Evolutionary conservation across 1,284 basidiomycete genomes (phyloP), one percentile per base, ranked within the genome.

Genomic region (Fomitopsis betulina): DNA sequence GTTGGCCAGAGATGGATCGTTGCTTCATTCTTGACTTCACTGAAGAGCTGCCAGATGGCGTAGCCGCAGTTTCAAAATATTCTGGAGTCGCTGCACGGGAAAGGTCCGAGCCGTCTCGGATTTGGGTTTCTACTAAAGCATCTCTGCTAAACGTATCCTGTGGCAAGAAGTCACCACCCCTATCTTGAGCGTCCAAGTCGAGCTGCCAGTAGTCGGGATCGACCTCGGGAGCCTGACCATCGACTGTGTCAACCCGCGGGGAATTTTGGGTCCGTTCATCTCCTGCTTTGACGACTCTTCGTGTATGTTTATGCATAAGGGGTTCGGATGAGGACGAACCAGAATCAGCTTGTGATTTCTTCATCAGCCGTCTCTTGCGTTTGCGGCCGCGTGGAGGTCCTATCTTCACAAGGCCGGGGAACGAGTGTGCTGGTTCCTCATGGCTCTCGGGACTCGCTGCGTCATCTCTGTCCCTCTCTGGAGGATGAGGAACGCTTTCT

Each of bases 111-210:
- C 55, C 50, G 13, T 23, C 10, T 5, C 33, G 21, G 1, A 59
- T 23, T 39, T 66, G 63, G 3, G 63, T 66, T 38, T 60, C 62
- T 2, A 66, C 63, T 15, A 66, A 60, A 8, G 60, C 63, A 4
- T 63, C 61, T 30, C 60, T 56, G 32, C 65, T 66, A 56, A 63
- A 64, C 1, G 62, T 62, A 38, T 64, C 62, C n/a, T 64, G 32
- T 8, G 15, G 21, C 8, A 21, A 9, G 21, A 8, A 8, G 39
- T n/a, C 39, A 19, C 6, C 39, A 9, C 5, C 17, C 13, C n/a
- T n/a, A 8, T 21, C 39, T 5, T 3, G 39, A 6, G 15, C 39
- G 25, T 23, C 47, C 10, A 50, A 27, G 23, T 27, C 25, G n/a
- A 50, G 30, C 47, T 17, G 25, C 47, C 32, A 50, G 23, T 27